These are phyloP conservation scores for Arthromyces matolae DNA, from an alignment of 768 basidiomycete genomes.

Conservation along the genomic window DNA sequence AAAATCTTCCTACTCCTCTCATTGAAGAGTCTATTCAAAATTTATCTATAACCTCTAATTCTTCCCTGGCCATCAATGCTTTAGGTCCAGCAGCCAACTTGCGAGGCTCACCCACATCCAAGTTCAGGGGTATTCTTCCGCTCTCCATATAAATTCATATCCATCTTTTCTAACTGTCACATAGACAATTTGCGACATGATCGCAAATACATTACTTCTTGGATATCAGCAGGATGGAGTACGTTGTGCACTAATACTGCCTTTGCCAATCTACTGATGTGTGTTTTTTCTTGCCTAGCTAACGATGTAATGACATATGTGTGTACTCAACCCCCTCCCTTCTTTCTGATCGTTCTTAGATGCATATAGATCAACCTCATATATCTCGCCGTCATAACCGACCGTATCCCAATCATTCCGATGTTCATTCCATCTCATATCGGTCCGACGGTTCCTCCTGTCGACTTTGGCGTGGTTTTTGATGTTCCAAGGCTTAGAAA, in stretches of 20 bases:
- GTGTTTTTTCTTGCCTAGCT: constrained; percentile 42
- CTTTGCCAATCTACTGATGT: constrained; percentile 3
- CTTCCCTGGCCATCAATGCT: constrained; percentile 13
- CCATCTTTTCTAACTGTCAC: not conserved
- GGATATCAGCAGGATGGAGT: constrained; percentile 80
- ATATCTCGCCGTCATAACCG: constrained; percentile 55
- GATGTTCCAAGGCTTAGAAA: constrained; percentile 50
- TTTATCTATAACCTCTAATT: not conserved
- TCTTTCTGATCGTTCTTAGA: not conserved
- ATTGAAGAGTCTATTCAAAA: not conserved
- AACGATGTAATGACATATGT: constrained; percentile 79
- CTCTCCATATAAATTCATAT: not conserved
- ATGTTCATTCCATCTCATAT: constrained; percentile 59
- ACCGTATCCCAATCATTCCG: constrained; percentile 55
- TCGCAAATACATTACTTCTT: constrained; percentile 65
- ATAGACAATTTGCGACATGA: constrained; percentile 62
- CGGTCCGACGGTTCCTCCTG: constrained; percentile 41
- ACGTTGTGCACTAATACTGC: constrained; percentile 23
- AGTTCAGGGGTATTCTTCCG: constrained; percentile 47
- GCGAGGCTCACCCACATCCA: constrained; percentile 49
- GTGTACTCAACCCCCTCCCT: not conserved
- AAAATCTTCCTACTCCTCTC: constrained; percentile 1
- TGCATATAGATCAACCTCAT: constrained; percentile 46
- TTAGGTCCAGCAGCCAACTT: constrained; percentile 17
- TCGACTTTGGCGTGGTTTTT: constrained; percentile 58